Evolutionary conservation across 2,329 filamentous ascomycete species (phyloP), one percentile per base, ranked within the genome.

Genomic region (Myriosclerotinia curreyana): DNA sequence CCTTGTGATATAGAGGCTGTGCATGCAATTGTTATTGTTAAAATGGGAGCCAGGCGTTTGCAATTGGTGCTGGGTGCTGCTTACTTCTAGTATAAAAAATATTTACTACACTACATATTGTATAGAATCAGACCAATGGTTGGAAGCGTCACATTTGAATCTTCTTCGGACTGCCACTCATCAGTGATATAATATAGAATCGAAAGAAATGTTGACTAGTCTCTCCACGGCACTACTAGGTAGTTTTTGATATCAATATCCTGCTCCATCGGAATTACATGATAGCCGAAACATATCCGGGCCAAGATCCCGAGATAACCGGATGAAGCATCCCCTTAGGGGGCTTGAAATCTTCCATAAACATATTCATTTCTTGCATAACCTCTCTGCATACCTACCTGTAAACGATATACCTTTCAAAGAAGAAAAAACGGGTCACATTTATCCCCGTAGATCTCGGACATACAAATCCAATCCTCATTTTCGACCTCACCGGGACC

Each of bases 41-140:
- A n/a, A 28, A 40, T 46, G 42, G 51, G 51, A 54, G 60, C 42
- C 31, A 40, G 58, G 58, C 46, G 58, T 52, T 11, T 40, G 11
- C n/a, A 20, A 36, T 25, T 7, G 44, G n/a, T 60, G n/a, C 25
- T 60, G 46, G 31, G 44, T 17, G 50, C n/a, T 28, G 31, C n/a
- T 25, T 46, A 48, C 4, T 9, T 58, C 36, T 5, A 48, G 55
- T 36, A 58, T 25, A 58, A 25, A 48, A 48, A 48, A 4, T 20
- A 40, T 20, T 25, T 6, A 15, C 5, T 2, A 36, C 25, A 25
- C 48, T 48, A 59, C 31, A 38, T 59, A 48, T 48, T 59, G 55
- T 8, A 59, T 59, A 59, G 31, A 59, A 48, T 11, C n/a, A 58
- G 7, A 58, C 11, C 8, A 2, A 20, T 2, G 20, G 20, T 59